Conservation (phyloP, 108 stramenopile genomes). For the Epithemia pelagica region DNA sequence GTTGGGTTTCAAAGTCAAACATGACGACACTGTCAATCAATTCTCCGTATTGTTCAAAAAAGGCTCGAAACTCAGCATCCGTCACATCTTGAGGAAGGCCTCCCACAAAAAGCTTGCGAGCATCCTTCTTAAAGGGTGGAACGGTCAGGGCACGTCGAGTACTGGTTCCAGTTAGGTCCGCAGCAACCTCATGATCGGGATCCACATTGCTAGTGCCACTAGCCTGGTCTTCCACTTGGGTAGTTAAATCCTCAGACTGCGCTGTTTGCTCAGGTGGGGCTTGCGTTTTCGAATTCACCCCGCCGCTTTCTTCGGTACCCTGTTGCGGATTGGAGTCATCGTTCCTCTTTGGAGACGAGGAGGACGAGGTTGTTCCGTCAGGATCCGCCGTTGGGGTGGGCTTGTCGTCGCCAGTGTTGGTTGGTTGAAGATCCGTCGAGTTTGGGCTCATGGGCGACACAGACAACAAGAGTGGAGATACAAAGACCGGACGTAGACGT, state of each 20-base stretch:
- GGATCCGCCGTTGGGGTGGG: too few relatives aligned
- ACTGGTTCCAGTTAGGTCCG: neutral
- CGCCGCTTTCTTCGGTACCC: constrained; percentile 25
- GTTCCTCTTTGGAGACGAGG: too few relatives aligned
- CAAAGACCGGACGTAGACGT: too few relatives aligned
- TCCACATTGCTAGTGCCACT: neutral
- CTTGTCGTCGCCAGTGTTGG: too few relatives aligned
- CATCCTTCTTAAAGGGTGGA: constrained; percentile 50
- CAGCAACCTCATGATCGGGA: neutral
- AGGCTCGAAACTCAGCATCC: constrained; percentile 47
- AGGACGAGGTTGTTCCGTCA: too few relatives aligned
- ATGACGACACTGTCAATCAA: constrained; percentile 71
- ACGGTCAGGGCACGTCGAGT: constrained; percentile 14
- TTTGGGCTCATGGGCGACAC: too few relatives aligned
- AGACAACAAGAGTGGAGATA: too few relatives aligned
- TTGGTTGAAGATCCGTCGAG: too few relatives aligned
- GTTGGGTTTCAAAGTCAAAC: constrained; percentile 65
- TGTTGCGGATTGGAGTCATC: constrained; percentile 42
- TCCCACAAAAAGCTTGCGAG: constrained; percentile 71
- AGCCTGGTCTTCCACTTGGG: too few relatives aligned
- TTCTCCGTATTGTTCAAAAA: constrained; percentile 68
- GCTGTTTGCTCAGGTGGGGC: too few relatives aligned
- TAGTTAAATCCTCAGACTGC: neutral
- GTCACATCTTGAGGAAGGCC: constrained; percentile 62
- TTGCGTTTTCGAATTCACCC: too few relatives aligned